These are phyloP conservation scores for Neofusicoccum cordaticola DNA, from an alignment of 2,329 filamentous ascomycete species.

Conservation along the genomic window DNA sequence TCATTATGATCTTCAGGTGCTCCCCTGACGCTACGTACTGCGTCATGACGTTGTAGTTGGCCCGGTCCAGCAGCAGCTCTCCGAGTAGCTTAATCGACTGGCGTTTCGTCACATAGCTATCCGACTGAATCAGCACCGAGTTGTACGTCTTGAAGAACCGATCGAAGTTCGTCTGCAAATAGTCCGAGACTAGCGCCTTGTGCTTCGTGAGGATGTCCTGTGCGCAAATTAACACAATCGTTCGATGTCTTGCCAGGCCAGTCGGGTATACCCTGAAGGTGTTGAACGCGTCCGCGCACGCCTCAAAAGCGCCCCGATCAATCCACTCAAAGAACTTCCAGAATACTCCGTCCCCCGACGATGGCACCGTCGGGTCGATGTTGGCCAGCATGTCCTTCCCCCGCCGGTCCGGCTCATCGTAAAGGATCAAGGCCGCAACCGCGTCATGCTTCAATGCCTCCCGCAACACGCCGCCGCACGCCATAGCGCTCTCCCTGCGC, in stretches of 20 bases:
- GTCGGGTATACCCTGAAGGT: slow-evolving; percentile 72
- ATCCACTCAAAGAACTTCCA: slow-evolving; percentile 99
- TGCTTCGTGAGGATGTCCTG: slow-evolving; percentile 93
- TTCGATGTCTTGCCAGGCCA: not conserved
- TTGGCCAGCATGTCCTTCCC: slow-evolving; percentile 66
- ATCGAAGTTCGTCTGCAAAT: slow-evolving; percentile 85
- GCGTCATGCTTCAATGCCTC: slow-evolving; percentile 90
- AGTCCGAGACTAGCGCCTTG: slow-evolving; percentile 85
- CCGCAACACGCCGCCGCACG: slow-evolving; percentile 82
- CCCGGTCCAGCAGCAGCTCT: slow-evolving; percentile 88
- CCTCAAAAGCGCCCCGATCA: slow-evolving; percentile 92
- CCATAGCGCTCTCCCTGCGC: slow-evolving; percentile 84
- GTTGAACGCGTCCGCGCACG: slow-evolving; percentile 94
- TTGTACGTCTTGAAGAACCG: slow-evolving; percentile 93
- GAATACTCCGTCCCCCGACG: slow-evolving; percentile 81
- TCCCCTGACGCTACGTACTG: slow-evolving; percentile 92
- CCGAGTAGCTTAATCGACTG: slow-evolving; percentile 97
- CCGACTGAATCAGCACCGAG: slow-evolving; percentile 79
- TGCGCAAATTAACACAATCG: not conserved
- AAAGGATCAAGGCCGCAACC: slow-evolving; percentile 85
- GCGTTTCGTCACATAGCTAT: slow-evolving; percentile 95
- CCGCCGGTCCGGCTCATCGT: slow-evolving; percentile 76
- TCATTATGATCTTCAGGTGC: slow-evolving; percentile 98
- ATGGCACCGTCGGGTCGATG: slow-evolving; percentile 72
- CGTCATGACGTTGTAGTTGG: slow-evolving; percentile 98